Conservation (phyloP, 805 yeast genomes). For the Yamadazyma sp. region DNA sequence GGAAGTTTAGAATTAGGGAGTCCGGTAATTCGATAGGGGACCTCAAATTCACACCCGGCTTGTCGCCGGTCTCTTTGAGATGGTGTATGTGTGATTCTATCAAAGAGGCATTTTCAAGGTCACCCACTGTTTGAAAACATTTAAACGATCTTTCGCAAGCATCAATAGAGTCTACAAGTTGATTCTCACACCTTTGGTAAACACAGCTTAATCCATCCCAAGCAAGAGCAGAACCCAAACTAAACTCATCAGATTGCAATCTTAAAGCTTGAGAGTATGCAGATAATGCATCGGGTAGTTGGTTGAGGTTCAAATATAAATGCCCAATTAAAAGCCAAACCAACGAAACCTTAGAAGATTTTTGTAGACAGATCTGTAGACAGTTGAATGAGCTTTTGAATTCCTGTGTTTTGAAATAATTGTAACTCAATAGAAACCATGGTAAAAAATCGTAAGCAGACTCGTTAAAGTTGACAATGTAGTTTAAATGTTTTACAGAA, state of each 20-base stretch:
- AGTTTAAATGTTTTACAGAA: constrained; percentile 9
- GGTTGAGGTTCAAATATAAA: constrained; percentile 56
- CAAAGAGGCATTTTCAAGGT: background rate
- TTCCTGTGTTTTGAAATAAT: constrained; percentile 45
- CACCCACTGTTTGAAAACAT: constrained; percentile 37
- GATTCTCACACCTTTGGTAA: constrained; percentile 63
- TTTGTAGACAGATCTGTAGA: constrained; percentile 52
- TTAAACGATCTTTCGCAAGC: constrained; percentile 54
- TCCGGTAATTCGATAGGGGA: constrained; percentile 7
- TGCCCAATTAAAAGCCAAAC: constrained; percentile 70
- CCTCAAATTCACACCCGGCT: background rate
- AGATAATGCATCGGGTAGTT: constrained; percentile 62
- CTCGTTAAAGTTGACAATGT: constrained; percentile 5
- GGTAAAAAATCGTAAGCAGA: constrained; percentile 52
- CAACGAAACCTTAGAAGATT: constrained; percentile 53
- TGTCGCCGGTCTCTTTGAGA: background rate
- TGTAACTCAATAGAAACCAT: constrained; percentile 55
- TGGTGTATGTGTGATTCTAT: background rate
- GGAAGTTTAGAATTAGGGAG: constrained; percentile 3
- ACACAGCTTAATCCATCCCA: constrained; percentile 68
- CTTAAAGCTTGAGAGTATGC: constrained; percentile 67
- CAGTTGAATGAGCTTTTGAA: constrained; percentile 56
- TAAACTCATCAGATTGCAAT: constrained; percentile 47
- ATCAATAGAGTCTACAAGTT: constrained; percentile 57
- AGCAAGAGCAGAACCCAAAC: constrained; percentile 52